Evolutionary conservation across 2,329 filamentous ascomycete genomes (phyloP).

Genomic region (Periconia sp.): DNA sequence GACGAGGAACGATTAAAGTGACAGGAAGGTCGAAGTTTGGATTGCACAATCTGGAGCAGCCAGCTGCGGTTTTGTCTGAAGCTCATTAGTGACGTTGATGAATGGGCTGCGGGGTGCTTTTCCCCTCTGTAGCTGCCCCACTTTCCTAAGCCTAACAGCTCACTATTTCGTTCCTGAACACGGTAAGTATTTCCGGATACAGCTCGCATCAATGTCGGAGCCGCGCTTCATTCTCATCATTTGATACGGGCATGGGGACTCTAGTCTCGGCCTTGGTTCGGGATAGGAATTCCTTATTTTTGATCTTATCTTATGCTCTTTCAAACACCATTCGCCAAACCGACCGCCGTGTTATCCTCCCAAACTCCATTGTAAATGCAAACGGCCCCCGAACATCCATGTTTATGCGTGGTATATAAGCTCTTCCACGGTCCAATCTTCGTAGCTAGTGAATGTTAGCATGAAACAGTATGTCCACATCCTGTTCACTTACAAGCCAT

Average conservation of each 20-base stretch:
- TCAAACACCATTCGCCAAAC: constrained; percentile 37
- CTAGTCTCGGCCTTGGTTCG: constrained; percentile 37
- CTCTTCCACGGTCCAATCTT: constrained; percentile 99
- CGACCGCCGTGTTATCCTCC: constrained; percentile 26
- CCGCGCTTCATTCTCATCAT: constrained; percentile 6
- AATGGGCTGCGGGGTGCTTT: constrained; percentile 34
- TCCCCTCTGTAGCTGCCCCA: constrained; percentile 33
- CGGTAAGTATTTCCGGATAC: constrained; percentile 25
- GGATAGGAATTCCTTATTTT: constrained; percentile 10
- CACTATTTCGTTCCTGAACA: constrained; percentile 14
- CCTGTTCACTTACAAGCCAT: constrained; percentile 77
- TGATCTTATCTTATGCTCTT: constrained; percentile 16
- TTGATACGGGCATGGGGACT: constrained; percentile 17
- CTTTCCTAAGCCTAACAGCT: constrained; percentile 7
- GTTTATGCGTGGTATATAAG: constrained; percentile 55
- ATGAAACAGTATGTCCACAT: background rate
- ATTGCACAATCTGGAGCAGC: constrained; percentile 10
- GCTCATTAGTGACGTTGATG: constrained; percentile 34
- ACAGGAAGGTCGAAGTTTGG: constrained; percentile 12
- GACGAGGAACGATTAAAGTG: background rate
- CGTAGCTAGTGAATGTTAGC: constrained; percentile 65
- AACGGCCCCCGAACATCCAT: constrained; percentile 16
- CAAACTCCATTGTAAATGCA: constrained; percentile 41
- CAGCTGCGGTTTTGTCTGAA: constrained; percentile 9
- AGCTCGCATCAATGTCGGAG: constrained; percentile 1